Base-by-base conservation (phyloP, 164 flowering plant genomes). In the Piper longum region DNA sequence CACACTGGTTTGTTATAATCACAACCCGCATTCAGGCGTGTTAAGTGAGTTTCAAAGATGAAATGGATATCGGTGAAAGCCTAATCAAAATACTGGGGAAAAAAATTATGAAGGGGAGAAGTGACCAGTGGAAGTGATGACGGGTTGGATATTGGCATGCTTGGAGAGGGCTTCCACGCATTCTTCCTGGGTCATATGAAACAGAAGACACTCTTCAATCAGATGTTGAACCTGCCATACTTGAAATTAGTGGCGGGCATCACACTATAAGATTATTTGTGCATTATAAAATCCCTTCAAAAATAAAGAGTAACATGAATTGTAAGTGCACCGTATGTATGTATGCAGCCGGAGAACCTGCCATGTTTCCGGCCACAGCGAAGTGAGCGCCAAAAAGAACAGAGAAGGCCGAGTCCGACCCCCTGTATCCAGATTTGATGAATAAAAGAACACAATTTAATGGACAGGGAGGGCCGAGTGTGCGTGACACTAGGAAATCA, bases 81-180 rank as follows among this genome's bases (percentile, higher is more conserved):
- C 11, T 9, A 44, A 13, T 9, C 40, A 54, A 19, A 26, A 26
- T 26, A 26, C 36, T 26, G 36, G 36, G 36, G 36, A 26, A 26
- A 26, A 26, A 26, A 26, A 0, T 26, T 26, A 26, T 1, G 7
- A 40, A 56, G 52, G 41, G 54, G 54, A 17, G n/a, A 18, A 58
- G 57, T 40, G 3, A 85, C 97, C 96, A 36, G 95, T 88, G 65
- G 96, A 78, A 60, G 98, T 91, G 62, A 91, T 81, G 66, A 84
- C 76, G 0, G 93, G 96, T 45, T 79, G 66, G 80, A 88, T 88
- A 44, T 86, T 77, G 19, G 97, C 93, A 74, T 87, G 91, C 60
- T 82, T 91, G 58, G 86, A 82, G 62, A 91, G 84, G 40, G 95
- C 87, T 44, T 91, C 95, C 81, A 84, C 76, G 84, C 96, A 91